These are phyloP conservation scores for Magnusiomyces fungicola DNA, from an alignment of 1,139 yeast species.

Conservation along the genomic window DNA sequence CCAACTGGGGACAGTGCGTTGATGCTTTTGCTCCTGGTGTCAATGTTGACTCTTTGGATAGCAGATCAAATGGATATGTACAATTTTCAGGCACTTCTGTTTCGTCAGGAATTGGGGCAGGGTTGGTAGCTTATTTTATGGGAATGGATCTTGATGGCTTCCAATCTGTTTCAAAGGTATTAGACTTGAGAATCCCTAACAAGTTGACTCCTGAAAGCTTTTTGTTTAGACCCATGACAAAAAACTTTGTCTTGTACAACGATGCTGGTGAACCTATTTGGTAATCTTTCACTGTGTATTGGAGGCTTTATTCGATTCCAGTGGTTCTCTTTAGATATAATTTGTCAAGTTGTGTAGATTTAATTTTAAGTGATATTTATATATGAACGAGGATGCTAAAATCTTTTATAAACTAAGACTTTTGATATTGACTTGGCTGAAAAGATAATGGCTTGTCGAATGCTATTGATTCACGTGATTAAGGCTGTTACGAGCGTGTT, in stretches of 20 bases:
- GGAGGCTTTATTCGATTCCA: too few species aligned
- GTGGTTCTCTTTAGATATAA: too few species aligned
- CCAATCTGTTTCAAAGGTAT: constrained; percentile 31
- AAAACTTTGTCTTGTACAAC: constrained; percentile 37
- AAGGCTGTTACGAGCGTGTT: too few species aligned
- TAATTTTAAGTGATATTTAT: too few species aligned
- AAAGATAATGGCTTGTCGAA: too few species aligned
- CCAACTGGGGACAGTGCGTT: constrained; percentile 87
- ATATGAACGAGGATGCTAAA: too few species aligned
- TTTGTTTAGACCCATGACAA: constrained; percentile 31
- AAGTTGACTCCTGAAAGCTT: constrained; percentile 1
- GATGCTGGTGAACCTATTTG: constrained; percentile 36
- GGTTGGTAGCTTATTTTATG: constrained; percentile 57
- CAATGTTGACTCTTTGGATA: constrained; percentile 43
- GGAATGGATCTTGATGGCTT: constrained; percentile 52
- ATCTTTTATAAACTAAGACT: too few species aligned
- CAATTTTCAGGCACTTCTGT: constrained; percentile 77
- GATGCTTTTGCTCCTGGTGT: constrained; percentile 81
- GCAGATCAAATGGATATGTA: constrained; percentile 30
- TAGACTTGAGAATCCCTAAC: background rate
- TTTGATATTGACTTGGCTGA: too few species aligned
- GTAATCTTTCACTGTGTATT: too few species aligned
- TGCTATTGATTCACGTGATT: too few species aligned
- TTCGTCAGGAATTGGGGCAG: constrained; percentile 79
- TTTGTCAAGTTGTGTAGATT: too few species aligned